Percentiles rank a stretch among this genome's conserved stretches.
These are phyloP conservation scores for Podospora appendiculata DNA, from an alignment of 495 filamentous ascomycete species.

Conservation along the genomic window DNA sequence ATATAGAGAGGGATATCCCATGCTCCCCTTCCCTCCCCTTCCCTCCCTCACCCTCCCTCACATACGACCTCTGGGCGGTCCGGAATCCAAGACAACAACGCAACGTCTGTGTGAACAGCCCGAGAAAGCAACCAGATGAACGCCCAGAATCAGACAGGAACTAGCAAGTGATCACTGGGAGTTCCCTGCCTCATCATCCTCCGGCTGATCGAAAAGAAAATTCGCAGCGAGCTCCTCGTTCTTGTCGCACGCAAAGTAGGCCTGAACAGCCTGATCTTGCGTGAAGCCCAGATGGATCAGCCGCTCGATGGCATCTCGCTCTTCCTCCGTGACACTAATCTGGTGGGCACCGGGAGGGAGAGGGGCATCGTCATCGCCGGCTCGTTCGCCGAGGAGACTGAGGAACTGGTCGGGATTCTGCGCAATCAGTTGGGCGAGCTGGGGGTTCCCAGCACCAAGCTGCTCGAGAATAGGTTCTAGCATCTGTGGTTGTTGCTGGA, in stretches of 20 bases:
- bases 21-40: no score
- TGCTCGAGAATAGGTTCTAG: conserved; percentile 95
- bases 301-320: conserved; percentile 92
- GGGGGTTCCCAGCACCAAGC: conserved; percentile 90
- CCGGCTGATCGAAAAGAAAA: conserved; percentile 94
- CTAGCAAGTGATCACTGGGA: no score
- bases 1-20: no score
- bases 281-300: conserved; percentile 87
- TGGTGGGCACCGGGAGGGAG: conserved; percentile 83
- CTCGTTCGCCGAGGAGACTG: conserved; percentile 75
- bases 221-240: conserved; percentile 97
- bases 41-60: no score
- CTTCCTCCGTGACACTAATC: conserved; percentile 89
- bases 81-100: no score
- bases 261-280: conserved; percentile 90
- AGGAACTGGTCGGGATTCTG: conserved; percentile 90
- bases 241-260: conserved; percentile 98
- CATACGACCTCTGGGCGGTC: no score
- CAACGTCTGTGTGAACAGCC: no score
- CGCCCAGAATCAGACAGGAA: no score
- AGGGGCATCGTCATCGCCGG: conserved; percentile 62
- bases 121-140: no score
- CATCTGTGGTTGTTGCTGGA: conserved; percentile 96
- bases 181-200: conserved; percentile 58
- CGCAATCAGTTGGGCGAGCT: conserved; percentile 84